A percentile compares a stretch with the other conserved stretches of the same genome.
phyloP scores from a whole-genome alignment of 1,284 basidiomycete species.

The Cerioporus squamosus region DNA sequence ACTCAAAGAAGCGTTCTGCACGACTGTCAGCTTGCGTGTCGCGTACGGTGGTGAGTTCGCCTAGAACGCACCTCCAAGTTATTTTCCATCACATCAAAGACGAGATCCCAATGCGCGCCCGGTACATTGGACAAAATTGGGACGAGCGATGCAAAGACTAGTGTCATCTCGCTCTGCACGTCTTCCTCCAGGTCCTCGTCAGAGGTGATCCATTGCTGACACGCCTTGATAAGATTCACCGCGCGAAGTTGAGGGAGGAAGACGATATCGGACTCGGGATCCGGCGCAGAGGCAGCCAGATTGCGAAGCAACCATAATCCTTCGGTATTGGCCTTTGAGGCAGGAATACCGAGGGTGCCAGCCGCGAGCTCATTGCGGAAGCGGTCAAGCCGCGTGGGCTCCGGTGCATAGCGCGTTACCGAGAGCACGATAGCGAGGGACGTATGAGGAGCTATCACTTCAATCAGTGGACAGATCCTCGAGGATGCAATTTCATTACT shows the following conservation, averaged over 20 bases:
- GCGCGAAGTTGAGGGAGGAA: slow-evolving; percentile 89
- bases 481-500: slow-evolving; percentile 11
- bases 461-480: slow-evolving; percentile 30
- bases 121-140: slow-evolving; percentile 89
- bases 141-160: slow-evolving; percentile 77
- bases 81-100: slow-evolving; percentile 89
- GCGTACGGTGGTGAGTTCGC: neutral
- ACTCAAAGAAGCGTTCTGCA: slow-evolving; percentile 63
- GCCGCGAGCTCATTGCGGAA: slow-evolving; percentile 92
- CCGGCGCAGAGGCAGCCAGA: slow-evolving; percentile 80
- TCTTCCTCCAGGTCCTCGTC: slow-evolving; percentile 79
- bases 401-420: slow-evolving; percentile 65
- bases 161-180: slow-evolving; percentile 77
- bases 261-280: slow-evolving; percentile 77
- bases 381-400: slow-evolving; percentile 76
- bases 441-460: slow-evolving; percentile 62
- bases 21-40: neutral
- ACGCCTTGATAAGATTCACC: slow-evolving; percentile 87
- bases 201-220: slow-evolving; percentile 83
- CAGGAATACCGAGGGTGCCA: slow-evolving; percentile 70
- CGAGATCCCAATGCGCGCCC: slow-evolving; percentile 91
- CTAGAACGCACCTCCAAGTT: slow-evolving; percentile 77
- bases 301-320: slow-evolving; percentile 75
- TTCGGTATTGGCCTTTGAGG: slow-evolving; percentile 64
- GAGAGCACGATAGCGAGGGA: slow-evolving; percentile 69